Evolutionary conservation across 345 rosid species (phyloP).

Genomic region (Ceriops decandra): DNA sequence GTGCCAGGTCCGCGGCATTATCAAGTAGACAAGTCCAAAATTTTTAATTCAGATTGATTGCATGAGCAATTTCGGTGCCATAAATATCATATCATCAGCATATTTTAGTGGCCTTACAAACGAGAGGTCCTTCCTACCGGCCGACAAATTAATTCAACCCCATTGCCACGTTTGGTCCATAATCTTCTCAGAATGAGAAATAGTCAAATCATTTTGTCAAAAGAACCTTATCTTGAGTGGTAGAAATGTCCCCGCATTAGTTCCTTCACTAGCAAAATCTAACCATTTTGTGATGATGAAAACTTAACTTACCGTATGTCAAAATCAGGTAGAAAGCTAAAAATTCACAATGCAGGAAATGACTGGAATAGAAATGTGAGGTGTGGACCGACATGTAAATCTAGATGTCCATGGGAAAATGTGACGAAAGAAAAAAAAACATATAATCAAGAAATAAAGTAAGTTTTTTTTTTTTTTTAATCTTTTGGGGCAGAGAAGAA

Average conservation of each 20-base stretch:
- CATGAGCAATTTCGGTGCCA: not conserved
- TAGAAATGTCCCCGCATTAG: not conserved
- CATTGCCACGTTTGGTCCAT: too few species aligned
- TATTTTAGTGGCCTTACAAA: too few species aligned
- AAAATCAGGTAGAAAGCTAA: not conserved
- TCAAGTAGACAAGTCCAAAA: too few species aligned
- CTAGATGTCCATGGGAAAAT: too few species aligned
- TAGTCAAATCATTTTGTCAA: not conserved
- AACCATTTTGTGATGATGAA: slow-evolving; percentile 8
- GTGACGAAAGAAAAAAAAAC: too few species aligned
- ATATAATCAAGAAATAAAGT: too few species aligned
- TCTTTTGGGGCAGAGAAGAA: not conserved
- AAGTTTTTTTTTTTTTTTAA: too few species aligned
- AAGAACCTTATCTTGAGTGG: not conserved
- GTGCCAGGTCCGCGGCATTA: not conserved
- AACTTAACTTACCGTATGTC: slow-evolving; percentile 3
- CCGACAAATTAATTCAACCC: not conserved
- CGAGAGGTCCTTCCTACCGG: not conserved
- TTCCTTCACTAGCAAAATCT: not conserved
- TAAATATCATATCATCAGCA: not conserved
- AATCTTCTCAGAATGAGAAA: too few species aligned
- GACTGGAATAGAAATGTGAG: too few species aligned
- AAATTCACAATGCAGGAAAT: too few species aligned
- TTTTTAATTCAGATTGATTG: too few species aligned
- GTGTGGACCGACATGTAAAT: too few species aligned